Percentiles rank a stretch among this genome's conserved stretches.
Conservation (phyloP, 805 yeast species). For the Wickerhamiella qilinensis region DNA sequence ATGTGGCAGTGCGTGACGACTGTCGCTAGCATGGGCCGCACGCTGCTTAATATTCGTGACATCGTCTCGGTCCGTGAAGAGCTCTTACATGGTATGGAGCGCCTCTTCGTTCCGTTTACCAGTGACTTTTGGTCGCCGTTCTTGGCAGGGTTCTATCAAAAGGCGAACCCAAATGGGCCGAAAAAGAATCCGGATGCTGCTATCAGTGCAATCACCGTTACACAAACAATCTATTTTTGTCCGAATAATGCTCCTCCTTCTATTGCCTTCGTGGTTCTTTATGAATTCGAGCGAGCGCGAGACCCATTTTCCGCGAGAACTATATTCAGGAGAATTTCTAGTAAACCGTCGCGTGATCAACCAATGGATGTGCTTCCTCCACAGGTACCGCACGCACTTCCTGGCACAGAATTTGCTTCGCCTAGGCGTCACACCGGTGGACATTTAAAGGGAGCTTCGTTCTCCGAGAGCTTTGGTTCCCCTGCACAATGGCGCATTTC, state of each 20-base stretch:
- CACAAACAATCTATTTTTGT: constrained; percentile 18
- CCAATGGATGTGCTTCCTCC: no score
- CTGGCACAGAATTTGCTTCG: no score
- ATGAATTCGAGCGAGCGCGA: constrained; percentile 22
- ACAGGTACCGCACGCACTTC: no score
- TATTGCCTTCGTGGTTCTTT: constrained; percentile 20
- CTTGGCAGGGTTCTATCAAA: constrained; percentile 16
- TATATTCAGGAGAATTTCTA: constrained; percentile 19
- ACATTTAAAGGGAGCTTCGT: background rate
- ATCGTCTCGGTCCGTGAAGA: constrained; percentile 9
- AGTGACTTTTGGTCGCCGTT: constrained; percentile 26
- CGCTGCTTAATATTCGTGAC: constrained; percentile 16
- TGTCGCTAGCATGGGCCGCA: constrained; percentile 20
- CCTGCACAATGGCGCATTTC: background rate
- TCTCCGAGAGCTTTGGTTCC: background rate
- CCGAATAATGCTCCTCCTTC: constrained; percentile 8
- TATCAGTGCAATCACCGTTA: constrained; percentile 20
- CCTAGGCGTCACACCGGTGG: no score
- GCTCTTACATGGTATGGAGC: constrained; percentile 17
- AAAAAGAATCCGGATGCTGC: constrained; percentile 17
- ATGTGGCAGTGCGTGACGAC: constrained; percentile 20
- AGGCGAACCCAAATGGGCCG: constrained; percentile 3
- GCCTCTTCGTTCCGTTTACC: constrained; percentile 22
- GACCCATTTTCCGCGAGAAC: constrained; percentile 23
- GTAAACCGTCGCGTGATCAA: background rate